Evolutionary conservation across 805 yeast species (phyloP).

Genomic region (Zygosaccharomyces bisporus): DNA sequence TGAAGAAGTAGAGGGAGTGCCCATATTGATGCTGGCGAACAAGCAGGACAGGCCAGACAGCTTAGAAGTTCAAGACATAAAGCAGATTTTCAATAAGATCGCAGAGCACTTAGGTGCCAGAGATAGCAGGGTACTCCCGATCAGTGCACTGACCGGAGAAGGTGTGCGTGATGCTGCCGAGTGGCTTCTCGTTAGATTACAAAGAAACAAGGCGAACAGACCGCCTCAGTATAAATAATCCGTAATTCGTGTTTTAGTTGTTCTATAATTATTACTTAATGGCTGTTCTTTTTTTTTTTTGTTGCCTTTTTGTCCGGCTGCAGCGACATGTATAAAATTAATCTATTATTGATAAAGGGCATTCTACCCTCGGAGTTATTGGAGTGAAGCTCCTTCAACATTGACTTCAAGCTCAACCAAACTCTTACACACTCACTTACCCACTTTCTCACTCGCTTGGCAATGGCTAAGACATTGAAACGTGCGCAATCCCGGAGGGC

Average conservation of each 20-base stretch:
- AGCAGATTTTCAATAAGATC: conserved; percentile 76
- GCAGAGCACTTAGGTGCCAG: conserved; percentile 85
- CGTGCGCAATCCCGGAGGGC: background rate
- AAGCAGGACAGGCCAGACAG: conserved; percentile 79
- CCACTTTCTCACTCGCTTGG: background rate
- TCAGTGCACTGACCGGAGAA: conserved; percentile 72
- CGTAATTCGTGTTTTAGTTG: background rate
- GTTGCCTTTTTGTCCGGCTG: background rate
- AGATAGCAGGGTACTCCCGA: conserved; percentile 85
- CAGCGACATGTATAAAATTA: background rate
- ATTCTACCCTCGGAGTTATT: background rate
- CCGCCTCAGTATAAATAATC: conserved; percentile 35
- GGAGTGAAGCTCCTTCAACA: too few species aligned
- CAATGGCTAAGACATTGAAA: background rate
- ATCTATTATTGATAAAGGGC: background rate
- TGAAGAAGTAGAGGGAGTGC: conserved; percentile 70
- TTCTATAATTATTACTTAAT: background rate
- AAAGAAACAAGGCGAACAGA: conserved; percentile 40
- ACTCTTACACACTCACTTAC: background rate
- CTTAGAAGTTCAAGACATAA: conserved; percentile 72
- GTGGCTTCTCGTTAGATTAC: conserved; percentile 75
- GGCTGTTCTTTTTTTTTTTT: background rate
- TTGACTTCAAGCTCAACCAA: too few species aligned
- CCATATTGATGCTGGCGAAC: conserved; percentile 90
- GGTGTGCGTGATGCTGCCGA: conserved; percentile 86